Conservation (phyloP, 2,329 filamentous ascomycete species). For the Cladosporium cucumerinum region DNA sequence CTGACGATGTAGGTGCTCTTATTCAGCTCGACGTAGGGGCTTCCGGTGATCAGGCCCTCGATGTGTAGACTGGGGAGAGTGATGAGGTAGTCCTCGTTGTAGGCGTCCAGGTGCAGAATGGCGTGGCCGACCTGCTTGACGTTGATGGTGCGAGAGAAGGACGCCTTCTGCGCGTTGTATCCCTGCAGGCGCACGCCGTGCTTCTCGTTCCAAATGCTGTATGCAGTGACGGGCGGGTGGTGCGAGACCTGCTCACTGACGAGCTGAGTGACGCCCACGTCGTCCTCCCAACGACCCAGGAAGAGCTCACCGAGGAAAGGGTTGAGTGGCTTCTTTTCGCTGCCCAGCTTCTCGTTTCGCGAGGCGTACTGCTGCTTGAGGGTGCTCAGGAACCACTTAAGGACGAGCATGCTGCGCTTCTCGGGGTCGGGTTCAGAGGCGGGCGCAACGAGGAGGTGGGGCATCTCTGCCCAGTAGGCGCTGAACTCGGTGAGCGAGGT, state of each 20-base stretch:
- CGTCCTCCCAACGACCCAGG: conserved; percentile 83
- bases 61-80: conserved; percentile 89
- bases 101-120: conserved; percentile 67
- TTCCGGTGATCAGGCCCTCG: conserved; percentile 81
- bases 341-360: conserved; percentile 75
- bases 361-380: conserved; percentile 80
- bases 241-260: conserved; percentile 96
- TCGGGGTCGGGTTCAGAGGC: conserved; percentile 74
- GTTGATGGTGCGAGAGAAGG: conserved; percentile 88
- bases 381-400: conserved; percentile 94
- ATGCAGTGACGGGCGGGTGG: conserved; percentile 92
- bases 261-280: conserved; percentile 75
- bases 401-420: conserved; percentile 79
- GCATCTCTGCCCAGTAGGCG: conserved; percentile 57
- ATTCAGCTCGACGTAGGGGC: conserved; percentile 89
- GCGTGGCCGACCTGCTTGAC: conserved; percentile 79
- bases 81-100: conserved; percentile 76
- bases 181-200: conserved; percentile 73
- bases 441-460: conserved; percentile 72
- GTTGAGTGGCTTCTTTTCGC: conserved; percentile 97
- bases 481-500: conserved; percentile 56
- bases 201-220: conserved; percentile 82
- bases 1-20: conserved; percentile 80
- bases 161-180: conserved; percentile 95
- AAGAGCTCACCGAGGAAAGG: conserved; percentile 95